Evolutionary conservation across 192 early-diverging fungal species (phyloP).

Genomic region (Coemansia sp.): DNA sequence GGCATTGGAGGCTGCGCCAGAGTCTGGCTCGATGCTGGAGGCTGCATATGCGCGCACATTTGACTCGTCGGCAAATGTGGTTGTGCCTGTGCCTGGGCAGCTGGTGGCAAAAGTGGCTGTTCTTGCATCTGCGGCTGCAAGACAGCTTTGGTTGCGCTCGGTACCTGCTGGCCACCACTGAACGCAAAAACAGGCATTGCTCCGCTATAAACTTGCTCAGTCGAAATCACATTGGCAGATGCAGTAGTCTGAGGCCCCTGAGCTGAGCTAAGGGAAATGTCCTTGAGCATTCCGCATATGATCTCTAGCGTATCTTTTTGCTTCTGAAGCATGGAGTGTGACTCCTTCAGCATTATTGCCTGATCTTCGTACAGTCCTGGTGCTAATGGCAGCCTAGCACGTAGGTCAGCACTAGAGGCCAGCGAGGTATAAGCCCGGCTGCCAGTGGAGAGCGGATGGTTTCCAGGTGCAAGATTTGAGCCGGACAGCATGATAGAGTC

Average conservation of each 20-base stretch:
- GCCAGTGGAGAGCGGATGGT: conserved; percentile 2
- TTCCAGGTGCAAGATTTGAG: not conserved
- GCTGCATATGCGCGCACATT: no score
- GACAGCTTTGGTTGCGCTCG: not conserved
- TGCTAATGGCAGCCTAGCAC: not conserved
- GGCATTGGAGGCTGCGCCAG: no score
- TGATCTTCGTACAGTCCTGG: conserved; percentile 23
- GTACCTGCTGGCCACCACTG: not conserved
- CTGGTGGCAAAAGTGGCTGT: not conserved
- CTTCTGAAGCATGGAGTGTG: conserved; percentile 34
- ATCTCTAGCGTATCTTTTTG: conserved; percentile 17
- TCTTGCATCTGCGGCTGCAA: not conserved
- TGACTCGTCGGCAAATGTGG: not conserved
- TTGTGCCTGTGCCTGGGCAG: not conserved
- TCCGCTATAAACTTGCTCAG: conserved; percentile 14
- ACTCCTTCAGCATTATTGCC: conserved; percentile 25
- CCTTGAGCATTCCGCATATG: conserved; percentile 20
- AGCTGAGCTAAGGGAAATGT: conserved; percentile 3
- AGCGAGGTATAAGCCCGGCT: not conserved
- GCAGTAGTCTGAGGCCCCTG: conserved; percentile 25
- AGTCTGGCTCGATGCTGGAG: no score
- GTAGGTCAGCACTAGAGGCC: not conserved
- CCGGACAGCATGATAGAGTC: not conserved
- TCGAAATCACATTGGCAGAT: conserved; percentile 23
- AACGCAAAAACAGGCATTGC: not conserved